Evolutionary conservation across 164 flowering plant species (phyloP).

Genomic region (grape (Vitis vinifera)): ASM3070453v1 NC_081813.1:3036501-3037000

Average conservation of each 20-base stretch:
- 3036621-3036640: too few species aligned
- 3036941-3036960: too few species aligned
- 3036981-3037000: not conserved
- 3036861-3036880: too few species aligned
- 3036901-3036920: too few species aligned
- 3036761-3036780: not conserved
- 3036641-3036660: not conserved
- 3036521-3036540: not conserved
- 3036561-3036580: too few species aligned
- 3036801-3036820: too few species aligned
- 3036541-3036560: too few species aligned
- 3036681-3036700: not conserved
- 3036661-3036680: not conserved
- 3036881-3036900: too few species aligned
- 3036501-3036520: not conserved
- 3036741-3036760: not conserved
- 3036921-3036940: too few species aligned
- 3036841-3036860: constrained; percentile 10
- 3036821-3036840: not conserved
- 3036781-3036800: not conserved
- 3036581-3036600: too few species aligned
- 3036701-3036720: not conserved
- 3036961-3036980: too few species aligned
- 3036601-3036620: too few species aligned
- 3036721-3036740: not conserved